phyloP scores from a whole-genome alignment of 2,329 filamentous ascomycete genomes.

The Penicillium sp. region DNA sequence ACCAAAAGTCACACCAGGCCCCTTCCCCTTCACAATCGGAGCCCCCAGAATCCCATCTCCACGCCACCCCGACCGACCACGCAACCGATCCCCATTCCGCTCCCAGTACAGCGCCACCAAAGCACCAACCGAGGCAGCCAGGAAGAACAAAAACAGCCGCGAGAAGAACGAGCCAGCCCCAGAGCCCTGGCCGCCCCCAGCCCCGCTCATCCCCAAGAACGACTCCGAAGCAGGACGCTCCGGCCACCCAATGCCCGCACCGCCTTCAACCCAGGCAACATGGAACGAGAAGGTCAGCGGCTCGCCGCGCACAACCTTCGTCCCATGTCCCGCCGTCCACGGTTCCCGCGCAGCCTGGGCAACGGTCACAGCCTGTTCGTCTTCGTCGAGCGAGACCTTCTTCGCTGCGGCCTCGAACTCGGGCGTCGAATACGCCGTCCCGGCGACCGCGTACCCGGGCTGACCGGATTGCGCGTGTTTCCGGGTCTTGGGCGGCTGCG shows the following conservation, averaged over 20 bases:
- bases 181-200: constrained; percentile 10
- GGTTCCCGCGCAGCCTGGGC: constrained; percentile 47
- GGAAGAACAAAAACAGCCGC: constrained; percentile 37
- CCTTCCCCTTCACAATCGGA: constrained; percentile 48
- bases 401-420: constrained; percentile 58
- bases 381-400: constrained; percentile 20
- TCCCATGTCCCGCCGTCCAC: constrained; percentile 52
- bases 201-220: constrained; percentile 18
- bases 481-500: constrained; percentile 55
- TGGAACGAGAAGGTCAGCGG: constrained; percentile 75
- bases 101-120: constrained; percentile 43
- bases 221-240: constrained; percentile 21
- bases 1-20: constrained; percentile 57
- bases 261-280: constrained; percentile 69
- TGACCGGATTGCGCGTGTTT: constrained; percentile 45
- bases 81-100: constrained; percentile 28
- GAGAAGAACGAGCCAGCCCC: constrained; percentile 30
- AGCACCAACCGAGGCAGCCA: constrained; percentile 40
- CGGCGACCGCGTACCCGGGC: constrained; percentile 82
- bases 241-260: constrained; percentile 40
- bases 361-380: constrained; percentile 49
- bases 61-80: constrained; percentile 33
- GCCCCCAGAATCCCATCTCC: constrained; percentile 52
- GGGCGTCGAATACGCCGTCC: constrained; percentile 81
- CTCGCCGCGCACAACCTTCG: constrained; percentile 82